Conservation (phyloP, 306 rosid species). For the Acacia acuminata region DNA sequence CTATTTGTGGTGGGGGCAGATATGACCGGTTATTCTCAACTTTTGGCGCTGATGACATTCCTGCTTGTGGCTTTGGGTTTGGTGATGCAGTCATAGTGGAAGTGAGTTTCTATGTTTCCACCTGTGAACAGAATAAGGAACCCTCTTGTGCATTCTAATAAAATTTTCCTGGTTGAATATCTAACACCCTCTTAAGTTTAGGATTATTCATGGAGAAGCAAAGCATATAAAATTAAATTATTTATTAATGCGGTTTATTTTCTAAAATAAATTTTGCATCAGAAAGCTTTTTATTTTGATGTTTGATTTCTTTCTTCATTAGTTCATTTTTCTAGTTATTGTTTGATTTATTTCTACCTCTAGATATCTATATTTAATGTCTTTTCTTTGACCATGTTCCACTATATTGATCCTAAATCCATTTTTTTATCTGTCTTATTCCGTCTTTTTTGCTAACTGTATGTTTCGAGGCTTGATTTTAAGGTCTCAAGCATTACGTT, state of each 20-base stretch:
- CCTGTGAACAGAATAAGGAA: constrained; percentile 22
- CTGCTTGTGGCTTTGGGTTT: constrained; percentile 98
- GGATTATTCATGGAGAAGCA: constrained; percentile 16
- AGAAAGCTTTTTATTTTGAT: background rate
- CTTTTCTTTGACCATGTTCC: background rate
- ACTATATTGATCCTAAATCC: background rate
- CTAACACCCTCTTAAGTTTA: background rate
- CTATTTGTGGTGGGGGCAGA: constrained; percentile 97
- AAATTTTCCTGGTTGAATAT: constrained; percentile 15
- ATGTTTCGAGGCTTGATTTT: no score
- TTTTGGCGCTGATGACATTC: constrained; percentile 85
- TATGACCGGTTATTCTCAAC: constrained; percentile 91
- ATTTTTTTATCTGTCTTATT: background rate
- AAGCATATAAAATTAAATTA: background rate
- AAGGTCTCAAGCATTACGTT: no score
- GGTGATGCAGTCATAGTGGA: constrained; percentile 98
- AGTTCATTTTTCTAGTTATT: background rate
- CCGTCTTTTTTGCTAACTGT: background rate
- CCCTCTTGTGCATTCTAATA: constrained; percentile 15
- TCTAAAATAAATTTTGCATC: background rate
- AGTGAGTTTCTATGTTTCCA: constrained; percentile 52
- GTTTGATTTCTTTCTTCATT: background rate
- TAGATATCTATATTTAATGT: background rate
- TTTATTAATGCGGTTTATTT: background rate
- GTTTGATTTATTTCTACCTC: background rate